Conservation (phyloP, 768 basidiomycete species). For the Aureoboletus auriporus region DNA sequence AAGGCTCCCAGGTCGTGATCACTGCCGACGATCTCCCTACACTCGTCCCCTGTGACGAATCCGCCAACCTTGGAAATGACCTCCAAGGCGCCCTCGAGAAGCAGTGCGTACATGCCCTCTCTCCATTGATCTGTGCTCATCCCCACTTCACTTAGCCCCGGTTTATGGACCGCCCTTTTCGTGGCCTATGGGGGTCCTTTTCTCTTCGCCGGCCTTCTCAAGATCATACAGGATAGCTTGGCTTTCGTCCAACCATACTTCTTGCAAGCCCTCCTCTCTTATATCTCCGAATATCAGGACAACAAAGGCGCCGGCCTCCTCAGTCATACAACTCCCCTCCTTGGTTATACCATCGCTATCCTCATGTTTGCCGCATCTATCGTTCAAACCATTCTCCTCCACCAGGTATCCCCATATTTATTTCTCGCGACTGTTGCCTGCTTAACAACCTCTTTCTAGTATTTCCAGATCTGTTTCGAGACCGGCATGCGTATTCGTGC, state of each 20-base stretch:
- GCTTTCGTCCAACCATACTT: constrained; percentile 87
- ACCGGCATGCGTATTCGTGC: constrained; percentile 94
- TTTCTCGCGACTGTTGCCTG: background rate
- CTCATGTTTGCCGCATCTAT: constrained; percentile 81
- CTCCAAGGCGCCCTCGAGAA: constrained; percentile 60
- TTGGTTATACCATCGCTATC: constrained; percentile 74
- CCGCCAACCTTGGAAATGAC: constrained; percentile 58
- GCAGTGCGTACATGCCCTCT: constrained; percentile 44
- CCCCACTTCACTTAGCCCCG: constrained; percentile 37
- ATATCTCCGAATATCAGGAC: constrained; percentile 74
- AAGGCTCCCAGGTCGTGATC: constrained; percentile 61
- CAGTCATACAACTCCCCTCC: constrained; percentile 35
- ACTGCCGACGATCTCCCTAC: constrained; percentile 85
- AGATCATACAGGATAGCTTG: constrained; percentile 75
- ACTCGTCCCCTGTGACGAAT: constrained; percentile 63
- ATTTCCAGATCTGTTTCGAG: constrained; percentile 80
- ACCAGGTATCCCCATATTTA: constrained; percentile 51
- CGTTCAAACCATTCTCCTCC: constrained; percentile 73
- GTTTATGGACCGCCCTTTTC: constrained; percentile 70
- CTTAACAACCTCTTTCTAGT: constrained; percentile 37
- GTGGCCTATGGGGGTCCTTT: constrained; percentile 80
- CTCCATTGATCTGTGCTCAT: background rate
- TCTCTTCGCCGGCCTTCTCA: constrained; percentile 55
- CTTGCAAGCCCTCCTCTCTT: constrained; percentile 71
- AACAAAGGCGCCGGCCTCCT: constrained; percentile 31